Evolutionary conservation across 768 basidiomycete genomes (phyloP), one percentile per base, ranked within the genome.

Genomic region (Leccinum incarnatum): DNA sequence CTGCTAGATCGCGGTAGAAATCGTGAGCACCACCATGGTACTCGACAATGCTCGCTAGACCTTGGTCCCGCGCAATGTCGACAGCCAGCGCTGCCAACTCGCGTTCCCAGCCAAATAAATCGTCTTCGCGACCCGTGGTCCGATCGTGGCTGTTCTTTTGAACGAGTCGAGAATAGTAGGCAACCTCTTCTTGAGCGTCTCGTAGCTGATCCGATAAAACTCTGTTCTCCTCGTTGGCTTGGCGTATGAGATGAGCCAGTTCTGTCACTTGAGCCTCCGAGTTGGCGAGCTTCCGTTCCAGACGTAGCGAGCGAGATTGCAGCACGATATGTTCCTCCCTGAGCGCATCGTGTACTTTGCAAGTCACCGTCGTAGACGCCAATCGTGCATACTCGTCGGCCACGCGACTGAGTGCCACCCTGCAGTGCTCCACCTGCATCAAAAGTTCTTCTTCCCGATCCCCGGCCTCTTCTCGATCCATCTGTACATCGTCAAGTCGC

Each of bases 201-300:
- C 54, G 55, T 23, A 71, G 55, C 21, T 66, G 69, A 21, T 60
- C 57, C 3, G 45, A 25, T 27, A 89, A 21, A 21, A 21, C 2
- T 11, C 60, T 59, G 61, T 81, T 88, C 53, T 83, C 77, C 14
- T 85, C 82, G 49, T 80, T 80, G 27, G 75, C 72, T 27, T 83
- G 80, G 25, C 86, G 84, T 63, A 88, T 76, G 45, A 91, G 79
- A 59, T 82, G 74, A 1, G 83, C 83, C 8, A 91, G 74, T 60
- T 89, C 88, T 12, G 75, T 69, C 21, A 88, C 85, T 67, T 91
- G 88, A 17, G 74, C 83, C 56, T 89, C 85, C 5, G 87, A 77
- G 65, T 87, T 88, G 42, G 82, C 83, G 14, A 89, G 75, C 69
- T 86, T 89, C 59, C 89, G 83, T 63, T 88, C 83, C 12, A 89